Evolutionary conservation across 331 rosid species (phyloP).

Genomic region (Phaseolus coccineus): DNA sequence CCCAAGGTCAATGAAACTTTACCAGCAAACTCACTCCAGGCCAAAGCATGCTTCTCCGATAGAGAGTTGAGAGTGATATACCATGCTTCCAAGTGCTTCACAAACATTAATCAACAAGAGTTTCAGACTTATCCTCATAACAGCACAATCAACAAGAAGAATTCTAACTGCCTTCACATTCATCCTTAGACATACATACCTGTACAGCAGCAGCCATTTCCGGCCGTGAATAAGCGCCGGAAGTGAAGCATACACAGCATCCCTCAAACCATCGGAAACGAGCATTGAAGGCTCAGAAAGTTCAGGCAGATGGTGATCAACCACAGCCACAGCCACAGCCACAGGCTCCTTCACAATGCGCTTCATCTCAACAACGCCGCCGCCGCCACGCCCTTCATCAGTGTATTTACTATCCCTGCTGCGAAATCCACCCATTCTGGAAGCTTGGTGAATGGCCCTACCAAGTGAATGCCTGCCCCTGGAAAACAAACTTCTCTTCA

Average conservation of each 20-base stretch:
- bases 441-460: conserved; percentile 65
- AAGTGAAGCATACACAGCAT: conserved; percentile 70
- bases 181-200: conserved; percentile 51
- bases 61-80: conserved; percentile 86
- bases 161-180: conserved; percentile 5
- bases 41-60: conserved; percentile 86
- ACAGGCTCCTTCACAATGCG: conserved; percentile 49
- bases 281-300: conserved; percentile 82
- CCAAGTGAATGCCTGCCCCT: conserved; percentile 71
- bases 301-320: conserved; percentile 47
- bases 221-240: conserved; percentile 85
- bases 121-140: conserved; percentile 21
- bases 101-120: not conserved
- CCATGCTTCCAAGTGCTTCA: conserved; percentile 96
- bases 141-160: not conserved
- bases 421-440: conserved; percentile 66
- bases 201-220: conserved; percentile 87
- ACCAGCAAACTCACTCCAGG: conserved; percentile 96
- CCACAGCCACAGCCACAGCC: conserved; percentile 30
- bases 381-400: conserved; percentile 49
- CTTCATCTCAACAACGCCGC: conserved; percentile 64
- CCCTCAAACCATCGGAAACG: conserved; percentile 59
- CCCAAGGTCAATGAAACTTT: conserved; percentile 32
- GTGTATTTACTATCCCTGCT: conserved; percentile 32
- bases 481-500: conserved; percentile 69